Evolutionary conservation across 768 basidiomycete species (phyloP).

Genomic region (Podaxis carcinomalis): DNA sequence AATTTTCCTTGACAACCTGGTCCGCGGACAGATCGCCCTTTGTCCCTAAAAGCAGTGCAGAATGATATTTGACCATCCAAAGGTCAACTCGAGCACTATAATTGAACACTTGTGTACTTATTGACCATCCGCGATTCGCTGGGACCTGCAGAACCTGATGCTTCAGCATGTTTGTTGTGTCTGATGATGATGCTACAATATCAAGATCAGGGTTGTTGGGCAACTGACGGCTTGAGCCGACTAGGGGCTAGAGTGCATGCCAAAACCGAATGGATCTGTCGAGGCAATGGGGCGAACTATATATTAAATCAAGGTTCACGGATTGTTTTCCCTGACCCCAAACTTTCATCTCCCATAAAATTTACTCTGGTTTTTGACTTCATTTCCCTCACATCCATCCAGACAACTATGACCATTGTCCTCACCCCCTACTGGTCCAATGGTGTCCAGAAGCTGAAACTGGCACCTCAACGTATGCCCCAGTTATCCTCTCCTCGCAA

Average conservation of each 20-base stretch:
- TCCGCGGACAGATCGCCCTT: not conserved
- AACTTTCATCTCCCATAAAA: conserved; percentile 9
- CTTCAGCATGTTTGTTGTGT: not conserved
- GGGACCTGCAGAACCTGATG: not conserved
- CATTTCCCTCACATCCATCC: not conserved
- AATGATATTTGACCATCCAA: not conserved
- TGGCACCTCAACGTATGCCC: conserved; percentile 51
- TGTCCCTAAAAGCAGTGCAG: not conserved
- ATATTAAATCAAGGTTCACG: not conserved
- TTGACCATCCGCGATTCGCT: not conserved
- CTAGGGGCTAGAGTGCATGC: not conserved
- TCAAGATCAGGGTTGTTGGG: conserved; percentile 1
- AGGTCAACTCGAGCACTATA: not conserved
- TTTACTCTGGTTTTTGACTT: conserved; percentile 4
- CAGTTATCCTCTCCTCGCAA: conserved; percentile 4
- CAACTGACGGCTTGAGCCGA: conserved; percentile 7
- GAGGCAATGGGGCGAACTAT: not conserved
- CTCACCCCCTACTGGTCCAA: conserved; percentile 72
- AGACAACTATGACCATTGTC: conserved; percentile 47
- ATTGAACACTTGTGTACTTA: not conserved
- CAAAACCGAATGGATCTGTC: conserved; percentile 3
- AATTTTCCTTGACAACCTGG: not conserved
- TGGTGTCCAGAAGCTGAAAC: conserved; percentile 67
- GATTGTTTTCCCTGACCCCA: conserved; percentile 4
- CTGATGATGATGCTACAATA: not conserved